Conservation (phyloP, 2,329 filamentous ascomycete genomes). For the Fusarium secorum region DNA sequence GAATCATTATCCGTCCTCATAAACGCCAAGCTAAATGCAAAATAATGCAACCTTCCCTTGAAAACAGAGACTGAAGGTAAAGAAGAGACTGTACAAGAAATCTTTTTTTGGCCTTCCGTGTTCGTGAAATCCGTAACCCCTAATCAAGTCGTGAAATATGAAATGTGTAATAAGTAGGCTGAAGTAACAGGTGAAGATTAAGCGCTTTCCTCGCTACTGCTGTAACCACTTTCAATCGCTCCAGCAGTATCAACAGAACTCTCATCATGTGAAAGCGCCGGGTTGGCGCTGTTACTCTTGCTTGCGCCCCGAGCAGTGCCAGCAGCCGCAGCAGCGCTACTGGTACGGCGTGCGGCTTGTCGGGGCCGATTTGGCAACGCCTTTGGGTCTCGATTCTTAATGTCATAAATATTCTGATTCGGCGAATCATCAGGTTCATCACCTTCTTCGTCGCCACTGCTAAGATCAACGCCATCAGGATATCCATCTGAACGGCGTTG, state of each 20-base stretch:
- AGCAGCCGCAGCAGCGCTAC: conserved; percentile 47
- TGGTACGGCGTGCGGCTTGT: conserved; percentile 32
- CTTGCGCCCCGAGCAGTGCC: conserved; percentile 44
- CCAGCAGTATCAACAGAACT: conserved; percentile 54
- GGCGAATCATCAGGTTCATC: conserved; percentile 50
- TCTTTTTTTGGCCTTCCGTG: conserved; percentile 1
- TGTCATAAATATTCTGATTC: conserved; percentile 44
- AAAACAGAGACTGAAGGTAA: conserved; percentile 2
- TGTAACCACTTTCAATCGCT: conserved; percentile 50
- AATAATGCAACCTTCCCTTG: conserved; percentile 10
- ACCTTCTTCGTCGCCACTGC: conserved; percentile 53
- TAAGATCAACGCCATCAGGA: conserved; percentile 50
- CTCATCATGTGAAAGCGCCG: conserved; percentile 38
- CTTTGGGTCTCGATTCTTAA: conserved; percentile 27
- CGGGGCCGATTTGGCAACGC: conserved; percentile 29
- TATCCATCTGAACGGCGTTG: conserved; percentile 53
- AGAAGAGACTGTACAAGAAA: neutral
- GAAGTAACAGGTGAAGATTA: neutral
- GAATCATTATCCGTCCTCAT: conserved; percentile 24
- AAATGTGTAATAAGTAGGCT: neutral
- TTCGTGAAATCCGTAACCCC: neutral
- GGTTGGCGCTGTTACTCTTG: conserved; percentile 45
- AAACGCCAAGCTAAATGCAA: conserved; percentile 40
- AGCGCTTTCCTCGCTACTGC: conserved; percentile 45
- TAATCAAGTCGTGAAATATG: neutral